Percentiles rank a stretch among this genome's conserved stretches.
Evolutionary conservation across 345 rosid genomes (phyloP).

Genomic region (Mercurialis annua): DNA sequence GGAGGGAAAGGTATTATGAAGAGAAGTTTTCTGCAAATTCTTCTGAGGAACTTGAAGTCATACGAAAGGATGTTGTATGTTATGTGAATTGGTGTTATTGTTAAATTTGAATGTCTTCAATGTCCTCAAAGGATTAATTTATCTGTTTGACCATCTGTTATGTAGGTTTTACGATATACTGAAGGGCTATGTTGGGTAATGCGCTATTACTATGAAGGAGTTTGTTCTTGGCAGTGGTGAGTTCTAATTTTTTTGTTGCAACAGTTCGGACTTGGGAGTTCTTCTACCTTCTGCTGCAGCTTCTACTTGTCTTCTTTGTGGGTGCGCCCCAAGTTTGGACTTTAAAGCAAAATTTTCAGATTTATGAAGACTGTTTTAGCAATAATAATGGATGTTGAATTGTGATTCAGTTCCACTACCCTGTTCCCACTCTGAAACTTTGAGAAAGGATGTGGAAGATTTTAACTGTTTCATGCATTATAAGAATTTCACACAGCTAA

Average conservation of each 20-base stretch:
- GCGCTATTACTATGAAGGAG: conserved; percentile 97
- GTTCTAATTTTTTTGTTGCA: conserved; percentile 22
- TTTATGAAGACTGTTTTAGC: neutral
- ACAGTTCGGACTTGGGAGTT: neutral
- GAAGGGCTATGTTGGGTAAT: conserved; percentile 98
- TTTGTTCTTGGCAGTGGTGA: conserved; percentile 97
- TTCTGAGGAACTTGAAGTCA: conserved; percentile 62
- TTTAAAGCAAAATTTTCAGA: neutral
- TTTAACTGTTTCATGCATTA: neutral
- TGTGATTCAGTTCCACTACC: neutral
- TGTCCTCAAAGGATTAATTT: neutral
- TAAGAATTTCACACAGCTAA: neutral
- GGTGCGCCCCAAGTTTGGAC: neutral
- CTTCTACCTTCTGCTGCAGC: neutral
- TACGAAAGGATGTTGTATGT: conserved; percentile 89
- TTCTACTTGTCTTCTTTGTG: neutral
- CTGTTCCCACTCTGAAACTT: neutral
- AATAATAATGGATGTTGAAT: neutral
- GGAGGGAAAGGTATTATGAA: conserved; percentile 94
- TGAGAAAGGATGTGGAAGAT: neutral
- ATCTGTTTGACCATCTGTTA: conserved; percentile 22
- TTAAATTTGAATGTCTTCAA: conserved; percentile 7
- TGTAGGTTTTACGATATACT: conserved; percentile 68
- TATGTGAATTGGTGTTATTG: neutral
- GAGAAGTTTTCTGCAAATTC: conserved; percentile 69